Base-by-base conservation (phyloP, 1,284 basidiomycete genomes). In the Cystobasidium slooffiae region DNA sequence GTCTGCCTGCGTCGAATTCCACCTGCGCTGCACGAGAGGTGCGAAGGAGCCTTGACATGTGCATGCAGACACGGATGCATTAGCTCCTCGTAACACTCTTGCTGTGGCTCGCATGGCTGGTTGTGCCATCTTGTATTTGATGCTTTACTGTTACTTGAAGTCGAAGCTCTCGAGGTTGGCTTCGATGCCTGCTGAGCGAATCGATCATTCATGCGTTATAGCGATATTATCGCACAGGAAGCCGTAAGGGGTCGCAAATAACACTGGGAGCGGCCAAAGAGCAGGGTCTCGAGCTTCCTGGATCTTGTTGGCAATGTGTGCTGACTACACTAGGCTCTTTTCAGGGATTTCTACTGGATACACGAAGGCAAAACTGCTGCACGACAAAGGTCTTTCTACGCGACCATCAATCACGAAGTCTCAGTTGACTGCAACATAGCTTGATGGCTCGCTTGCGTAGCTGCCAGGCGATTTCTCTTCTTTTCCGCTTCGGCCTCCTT, bases 401-500 rank as follows among this genome's bases (percentile, higher is more conserved):
- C n/a, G 16, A 16, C 16, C 3, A 6, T 16, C 16, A 1, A 31
- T 31, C 31, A 47, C 49, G 37, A 52, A 46, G 44, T 55, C n/a
- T 39, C 49, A 10, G 59, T 41, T 12, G 58, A 59, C 4, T 46
- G 1, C 24, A 67, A 87, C 93, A 94, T 94, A 10, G 91, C 90
- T 73, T 91, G 92, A 79, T 93, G 90, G 5, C 89, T 90, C 59
- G 92, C 92, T 24, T 92, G 87, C 8, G 89, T 91, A 10, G 92
- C 89, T 64, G 92, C 90, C 75, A 91, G 82, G 78, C 90, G 83
- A 75, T 88, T 88, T 65, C 90, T 87, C 83, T 94, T 94, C 82
- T 90, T 85, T 83, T 96, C 93, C 56, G 92, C 92, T 86, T 95
- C 92, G 86, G 92, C 93, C 85, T 97, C 95, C 85, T 97, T 97